phyloP scores from a whole-genome alignment of 352 stramenopile species.

The Phytophthora pinifolia region DNA sequence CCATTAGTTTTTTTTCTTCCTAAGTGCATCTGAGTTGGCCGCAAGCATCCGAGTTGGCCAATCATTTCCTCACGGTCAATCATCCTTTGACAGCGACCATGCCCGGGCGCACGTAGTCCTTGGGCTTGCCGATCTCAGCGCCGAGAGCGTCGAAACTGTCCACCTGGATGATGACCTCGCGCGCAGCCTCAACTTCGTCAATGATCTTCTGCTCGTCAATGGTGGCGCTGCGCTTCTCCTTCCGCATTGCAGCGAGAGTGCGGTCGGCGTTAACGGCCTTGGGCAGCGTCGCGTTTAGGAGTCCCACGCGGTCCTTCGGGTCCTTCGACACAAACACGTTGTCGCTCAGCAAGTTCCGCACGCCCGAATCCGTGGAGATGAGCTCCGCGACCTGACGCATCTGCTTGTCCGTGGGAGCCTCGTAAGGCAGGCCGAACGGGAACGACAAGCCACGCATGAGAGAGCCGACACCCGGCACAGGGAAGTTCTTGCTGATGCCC shows the following conservation, averaged over 20 bases:
- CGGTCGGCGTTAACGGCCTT: constrained; percentile 93
- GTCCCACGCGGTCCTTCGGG: constrained; percentile 58
- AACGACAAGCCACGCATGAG: constrained; percentile 96
- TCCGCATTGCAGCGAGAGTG: constrained; percentile 90
- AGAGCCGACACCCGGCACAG: constrained; percentile 87
- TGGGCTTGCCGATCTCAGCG: constrained; percentile 71
- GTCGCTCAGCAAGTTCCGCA: constrained; percentile 70
- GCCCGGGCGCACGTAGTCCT: constrained; percentile 90
- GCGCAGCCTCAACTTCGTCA: constrained; percentile 94
- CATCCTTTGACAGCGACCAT: constrained; percentile 35
- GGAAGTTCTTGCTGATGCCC: constrained; percentile 97
- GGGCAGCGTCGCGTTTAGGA: constrained; percentile 74
- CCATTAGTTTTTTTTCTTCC: constrained; percentile 11
- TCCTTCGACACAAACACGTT: constrained; percentile 80
- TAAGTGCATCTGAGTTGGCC: constrained; percentile 4
- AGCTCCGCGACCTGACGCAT: constrained; percentile 71
- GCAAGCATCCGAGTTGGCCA: constrained; percentile 10
- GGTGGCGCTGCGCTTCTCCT: constrained; percentile 94
- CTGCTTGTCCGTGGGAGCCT: constrained; percentile 88
- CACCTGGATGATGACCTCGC: constrained; percentile 97
- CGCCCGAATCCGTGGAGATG: constrained; percentile 69
- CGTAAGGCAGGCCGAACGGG: constrained; percentile 94
- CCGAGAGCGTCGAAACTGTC: constrained; percentile 91
- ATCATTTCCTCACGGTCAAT: constrained; percentile 3
- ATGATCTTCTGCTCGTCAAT: constrained; percentile 94